Conservation (phyloP, 2,329 filamentous ascomycete species). For the Huntiella omanensis region DNA sequence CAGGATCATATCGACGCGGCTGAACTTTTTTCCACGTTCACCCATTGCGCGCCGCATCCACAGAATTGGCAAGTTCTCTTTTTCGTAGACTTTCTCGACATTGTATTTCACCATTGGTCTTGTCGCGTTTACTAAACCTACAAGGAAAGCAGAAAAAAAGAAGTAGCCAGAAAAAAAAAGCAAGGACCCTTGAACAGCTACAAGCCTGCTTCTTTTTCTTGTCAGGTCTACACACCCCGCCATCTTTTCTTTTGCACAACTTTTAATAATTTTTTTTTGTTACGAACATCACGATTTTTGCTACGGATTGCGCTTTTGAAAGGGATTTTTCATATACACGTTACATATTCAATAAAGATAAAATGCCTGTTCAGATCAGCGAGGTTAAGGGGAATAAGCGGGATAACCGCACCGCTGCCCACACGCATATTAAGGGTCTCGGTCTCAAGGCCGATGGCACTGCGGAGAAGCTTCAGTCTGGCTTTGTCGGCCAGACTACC, state of each 20-base stretch:
- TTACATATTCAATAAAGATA: neutral
- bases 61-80: too few relatives aligned
- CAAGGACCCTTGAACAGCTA: neutral
- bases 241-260: neutral
- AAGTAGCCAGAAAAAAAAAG: neutral
- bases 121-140: too few relatives aligned
- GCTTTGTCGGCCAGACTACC: slow-evolving; percentile 75
- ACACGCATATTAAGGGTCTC: slow-evolving; percentile 94
- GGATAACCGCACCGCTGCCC: slow-evolving; percentile 88
- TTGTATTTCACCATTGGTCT: too few relatives aligned
- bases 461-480: slow-evolving; percentile 59
- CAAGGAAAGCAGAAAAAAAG: neutral
- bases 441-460: slow-evolving; percentile 72
- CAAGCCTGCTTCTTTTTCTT: neutral
- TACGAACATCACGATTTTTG: neutral
- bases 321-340: neutral
- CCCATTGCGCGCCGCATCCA: too few relatives aligned
- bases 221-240: neutral
- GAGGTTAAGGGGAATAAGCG: slow-evolving; percentile 88
- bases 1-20: slow-evolving; percentile 9
- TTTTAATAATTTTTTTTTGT: slow-evolving; percentile 1
- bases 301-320: neutral
- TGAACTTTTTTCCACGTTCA: slow-evolving; percentile 3
- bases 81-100: too few relatives aligned
- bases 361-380: slow-evolving; percentile 65